A percentile compares a stretch with the other conserved stretches of the same genome.
Conservation (phyloP, 768 basidiomycete genomes). For the Sutorius australiensis region DNA sequence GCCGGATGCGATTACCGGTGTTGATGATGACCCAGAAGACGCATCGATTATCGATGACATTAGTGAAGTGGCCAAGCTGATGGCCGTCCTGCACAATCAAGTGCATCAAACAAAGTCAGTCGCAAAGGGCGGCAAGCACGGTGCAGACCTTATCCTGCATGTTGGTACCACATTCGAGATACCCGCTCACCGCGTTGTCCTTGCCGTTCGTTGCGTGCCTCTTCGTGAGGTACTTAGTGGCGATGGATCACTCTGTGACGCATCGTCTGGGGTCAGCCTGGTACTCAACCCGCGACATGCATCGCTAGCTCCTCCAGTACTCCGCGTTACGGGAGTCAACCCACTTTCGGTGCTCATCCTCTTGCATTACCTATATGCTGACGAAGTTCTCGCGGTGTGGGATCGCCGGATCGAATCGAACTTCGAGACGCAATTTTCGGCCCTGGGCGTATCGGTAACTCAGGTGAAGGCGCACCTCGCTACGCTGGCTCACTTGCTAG, state of each 20-base stretch:
- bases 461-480: conserved; percentile 64
- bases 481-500: conserved; percentile 52
- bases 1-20: conserved; percentile 2
- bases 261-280: conserved; percentile 30
- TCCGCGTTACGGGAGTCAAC: conserved; percentile 50
- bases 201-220: conserved; percentile 53
- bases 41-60: conserved; percentile 35
- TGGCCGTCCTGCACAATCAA: conserved; percentile 6
- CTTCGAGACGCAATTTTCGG: conserved; percentile 39
- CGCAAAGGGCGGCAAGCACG: conserved; percentile 35
- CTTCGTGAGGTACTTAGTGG: conserved; percentile 44
- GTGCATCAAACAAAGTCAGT: background rate
- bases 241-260: conserved; percentile 24
- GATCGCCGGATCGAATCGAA: conserved; percentile 60
- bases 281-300: conserved; percentile 12
- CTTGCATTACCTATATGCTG: conserved; percentile 84
- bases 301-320: background rate
- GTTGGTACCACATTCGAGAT: conserved; percentile 43
- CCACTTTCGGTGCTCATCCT: conserved; percentile 70
- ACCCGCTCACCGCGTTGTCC: conserved; percentile 63
- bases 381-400: conserved; percentile 80
- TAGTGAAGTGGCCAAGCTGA: conserved; percentile 26
- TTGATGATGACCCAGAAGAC: conserved; percentile 41
- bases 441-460: conserved; percentile 39
- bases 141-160: conserved; percentile 61